phyloP scores from a whole-genome alignment of 2,329 filamentous ascomycete species.

The Paracorniculantispora psalliotae region DNA sequence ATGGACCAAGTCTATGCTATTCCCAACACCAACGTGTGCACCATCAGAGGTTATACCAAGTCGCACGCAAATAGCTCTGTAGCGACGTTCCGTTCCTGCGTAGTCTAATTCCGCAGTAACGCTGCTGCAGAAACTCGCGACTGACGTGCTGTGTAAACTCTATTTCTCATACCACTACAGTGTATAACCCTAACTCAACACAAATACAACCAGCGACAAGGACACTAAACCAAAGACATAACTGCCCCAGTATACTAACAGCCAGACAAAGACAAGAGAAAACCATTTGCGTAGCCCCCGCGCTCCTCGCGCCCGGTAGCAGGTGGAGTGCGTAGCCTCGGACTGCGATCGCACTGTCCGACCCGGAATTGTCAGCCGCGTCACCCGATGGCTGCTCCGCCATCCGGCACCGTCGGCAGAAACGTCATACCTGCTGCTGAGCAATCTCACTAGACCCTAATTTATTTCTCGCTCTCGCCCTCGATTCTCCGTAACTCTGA shows the following conservation, averaged over 20 bases:
- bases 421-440: slow-evolving; percentile 8
- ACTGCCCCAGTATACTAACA: background rate
- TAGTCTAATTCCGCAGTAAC: too few relatives aligned
- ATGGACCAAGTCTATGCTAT: too few relatives aligned
- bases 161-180: background rate
- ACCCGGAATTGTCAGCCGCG: slow-evolving; percentile 4
- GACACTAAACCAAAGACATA: background rate
- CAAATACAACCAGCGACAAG: background rate
- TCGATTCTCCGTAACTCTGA: background rate
- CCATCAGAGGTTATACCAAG: too few relatives aligned
- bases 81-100: too few relatives aligned
- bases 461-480: too few relatives aligned
- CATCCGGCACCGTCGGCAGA: slow-evolving; percentile 4
- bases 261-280: background rate
- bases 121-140: too few relatives aligned
- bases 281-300: background rate
- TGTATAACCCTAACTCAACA: too few relatives aligned
- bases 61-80: too few relatives aligned
- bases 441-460: background rate
- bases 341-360: background rate
- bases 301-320: background rate
- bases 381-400: slow-evolving; percentile 8
- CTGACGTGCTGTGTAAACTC: background rate
- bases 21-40: too few relatives aligned
- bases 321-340: background rate